Percentiles rank a stretch among this genome's conserved stretches.
Conservation (phyloP, 176 grass and related monocot species). For the Secale cereale region DNA sequence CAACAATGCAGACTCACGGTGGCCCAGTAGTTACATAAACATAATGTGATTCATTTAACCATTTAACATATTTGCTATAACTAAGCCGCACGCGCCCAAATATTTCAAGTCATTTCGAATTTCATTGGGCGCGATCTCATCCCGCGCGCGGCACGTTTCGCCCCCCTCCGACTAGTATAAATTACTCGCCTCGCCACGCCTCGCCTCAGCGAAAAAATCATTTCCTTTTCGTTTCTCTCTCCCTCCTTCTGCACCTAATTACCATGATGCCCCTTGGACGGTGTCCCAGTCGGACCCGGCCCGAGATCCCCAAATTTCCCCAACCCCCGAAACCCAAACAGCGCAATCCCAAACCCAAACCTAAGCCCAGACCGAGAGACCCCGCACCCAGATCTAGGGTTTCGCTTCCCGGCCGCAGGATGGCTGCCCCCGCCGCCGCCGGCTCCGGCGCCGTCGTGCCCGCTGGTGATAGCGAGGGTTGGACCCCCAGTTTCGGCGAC, state of each 20-base stretch:
- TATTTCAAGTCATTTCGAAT: not conserved
- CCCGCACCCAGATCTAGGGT: constrained; percentile 36
- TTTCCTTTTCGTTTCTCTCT: not conserved
- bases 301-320: not conserved
- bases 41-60: not conserved
- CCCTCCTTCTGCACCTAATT: not conserved
- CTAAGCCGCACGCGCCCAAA: not conserved
- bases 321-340: not conserved
- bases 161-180: not conserved
- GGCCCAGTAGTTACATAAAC: not conserved
- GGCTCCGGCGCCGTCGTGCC: constrained; percentile 13
- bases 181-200: not conserved
- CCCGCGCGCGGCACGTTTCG: not conserved
- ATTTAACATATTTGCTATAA: not conserved
- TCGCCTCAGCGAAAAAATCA: not conserved
- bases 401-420: constrained; percentile 32
- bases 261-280: not conserved
- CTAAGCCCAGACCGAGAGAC: constrained; percentile 1
- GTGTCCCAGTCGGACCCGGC: too few species aligned
- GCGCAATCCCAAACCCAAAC: constrained; percentile 17
- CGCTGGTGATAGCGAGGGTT: not conserved
- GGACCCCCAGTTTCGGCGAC: constrained; percentile 47
- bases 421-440: constrained; percentile 36
- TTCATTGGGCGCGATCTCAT: not conserved
- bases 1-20: not conserved